Evolutionary conservation across 805 yeast genomes (phyloP).

Genomic region (Candida fluviatilis): DNA sequence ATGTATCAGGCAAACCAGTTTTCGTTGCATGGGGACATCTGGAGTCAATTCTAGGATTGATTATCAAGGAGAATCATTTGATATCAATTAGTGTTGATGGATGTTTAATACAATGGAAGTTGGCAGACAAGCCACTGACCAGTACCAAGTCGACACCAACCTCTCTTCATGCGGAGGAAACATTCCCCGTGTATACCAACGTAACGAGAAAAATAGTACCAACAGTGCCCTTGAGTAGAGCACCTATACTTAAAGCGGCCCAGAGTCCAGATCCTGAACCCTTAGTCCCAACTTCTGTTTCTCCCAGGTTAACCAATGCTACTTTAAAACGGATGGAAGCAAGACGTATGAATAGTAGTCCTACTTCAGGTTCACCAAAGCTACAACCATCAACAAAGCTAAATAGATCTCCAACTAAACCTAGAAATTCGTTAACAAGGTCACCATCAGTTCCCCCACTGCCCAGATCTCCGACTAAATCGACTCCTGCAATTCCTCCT

Average conservation of each 20-base stretch:
- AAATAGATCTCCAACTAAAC: conserved; percentile 1
- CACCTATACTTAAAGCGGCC: conserved; percentile 1
- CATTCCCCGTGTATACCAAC: conserved; percentile 18
- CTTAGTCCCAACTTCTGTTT: conserved; percentile 9
- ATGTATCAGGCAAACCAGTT: conserved; percentile 41
- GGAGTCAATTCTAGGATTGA: conserved; percentile 45
- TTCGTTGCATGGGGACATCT: conserved; percentile 53
- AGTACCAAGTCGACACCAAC: background rate
- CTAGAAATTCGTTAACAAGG: conserved; percentile 4
- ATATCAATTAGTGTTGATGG: conserved; percentile 51
- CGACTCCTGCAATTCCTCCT: background rate
- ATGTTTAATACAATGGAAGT: conserved; percentile 48
- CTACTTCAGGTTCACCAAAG: conserved; percentile 7
- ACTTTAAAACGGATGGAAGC: conserved; percentile 33
- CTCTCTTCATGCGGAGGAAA: conserved; percentile 2
- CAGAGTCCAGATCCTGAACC: background rate
- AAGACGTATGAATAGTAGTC: conserved; percentile 10
- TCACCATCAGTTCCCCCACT: conserved; percentile 5
- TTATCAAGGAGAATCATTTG: conserved; percentile 20
- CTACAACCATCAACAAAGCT: background rate
- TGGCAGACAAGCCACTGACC: conserved; percentile 7
- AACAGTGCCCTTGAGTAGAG: conserved; percentile 8
- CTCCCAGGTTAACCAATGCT: conserved; percentile 26
- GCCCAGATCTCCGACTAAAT: conserved; percentile 2
- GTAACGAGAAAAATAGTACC: conserved; percentile 33